A percentile compares a stretch with the other conserved stretches of the same genome.
Conservation (phyloP, 1,139 yeast species). For the Hyphopichia pseudoburtonii region DNA sequence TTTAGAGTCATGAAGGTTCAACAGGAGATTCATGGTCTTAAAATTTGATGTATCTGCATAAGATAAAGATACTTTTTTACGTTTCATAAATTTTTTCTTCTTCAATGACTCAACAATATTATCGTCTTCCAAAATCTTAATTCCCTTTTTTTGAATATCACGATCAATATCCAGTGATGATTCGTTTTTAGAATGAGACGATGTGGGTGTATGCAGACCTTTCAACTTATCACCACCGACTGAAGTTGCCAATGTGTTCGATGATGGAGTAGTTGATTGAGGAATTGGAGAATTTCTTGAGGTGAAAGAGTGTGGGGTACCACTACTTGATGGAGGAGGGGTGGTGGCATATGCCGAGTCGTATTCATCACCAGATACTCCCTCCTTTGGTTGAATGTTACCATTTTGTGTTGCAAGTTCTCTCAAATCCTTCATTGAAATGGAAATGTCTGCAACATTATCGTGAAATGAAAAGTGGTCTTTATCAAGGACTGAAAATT, state of each 20-base stretch:
- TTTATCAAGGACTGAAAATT: conserved; percentile 76
- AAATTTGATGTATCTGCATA: conserved; percentile 44
- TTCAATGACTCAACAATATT: conserved; percentile 28
- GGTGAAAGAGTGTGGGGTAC: neutral
- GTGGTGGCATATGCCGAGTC: neutral
- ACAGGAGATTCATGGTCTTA: conserved; percentile 39
- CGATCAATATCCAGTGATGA: conserved; percentile 4
- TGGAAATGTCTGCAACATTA: conserved; percentile 64
- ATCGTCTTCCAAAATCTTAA: conserved; percentile 30
- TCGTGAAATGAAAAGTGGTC: conserved; percentile 85
- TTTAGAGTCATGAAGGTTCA: conserved; percentile 33
- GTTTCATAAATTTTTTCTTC: conserved; percentile 28
- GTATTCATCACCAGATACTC: neutral
- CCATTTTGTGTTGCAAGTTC: conserved; percentile 28
- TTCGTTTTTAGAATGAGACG: neutral
- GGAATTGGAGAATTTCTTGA: neutral
- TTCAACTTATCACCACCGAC: neutral
- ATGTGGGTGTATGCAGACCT: neutral
- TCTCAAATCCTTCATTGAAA: conserved; percentile 52
- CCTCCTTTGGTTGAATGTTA: no score
- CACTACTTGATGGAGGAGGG: neutral
- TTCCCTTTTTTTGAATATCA: conserved; percentile 6
- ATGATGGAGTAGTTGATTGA: neutral
- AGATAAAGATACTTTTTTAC: conserved; percentile 26
- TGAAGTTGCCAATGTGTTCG: neutral